Evolutionary conservation across 2,329 filamentous ascomycete genomes (phyloP), one percentile per base, ranked within the genome.

Genomic region (Acrocalymma vagum): DNA sequence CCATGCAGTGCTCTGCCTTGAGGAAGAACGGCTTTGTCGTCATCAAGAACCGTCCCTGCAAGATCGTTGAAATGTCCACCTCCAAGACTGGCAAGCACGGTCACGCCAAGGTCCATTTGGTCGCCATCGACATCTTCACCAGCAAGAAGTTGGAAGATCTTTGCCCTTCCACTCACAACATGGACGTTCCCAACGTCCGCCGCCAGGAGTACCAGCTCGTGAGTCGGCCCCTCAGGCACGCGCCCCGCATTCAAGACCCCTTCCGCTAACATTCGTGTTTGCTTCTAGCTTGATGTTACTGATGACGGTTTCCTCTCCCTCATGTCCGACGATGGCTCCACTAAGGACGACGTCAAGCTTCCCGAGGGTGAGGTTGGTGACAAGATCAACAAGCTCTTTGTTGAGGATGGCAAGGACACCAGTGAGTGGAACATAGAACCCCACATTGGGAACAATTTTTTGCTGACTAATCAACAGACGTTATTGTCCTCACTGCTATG

Each of bases 71-170:
- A 73, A 99, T 99, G 95, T 96, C 91, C 65, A 99, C 94, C 82
- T 99, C 94, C 77, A 99, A 99, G 92, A 99, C 94, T 64, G 94
- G 94, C 80, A 99, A 99, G 90, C 94, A 99, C 88, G 94, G 94
- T 78, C 95, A 99, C 89, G 94, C 94, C 80, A 99, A 99, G 87
- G 94, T 99, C 76, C 93, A 99, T 81, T 81, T 99, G 68, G 88
- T 96, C 71, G 94, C 91, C 73, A 85, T 95, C 75, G 94, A 99
- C 77, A 97, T 99, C 82, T 99, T 99, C 87, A 99, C 92, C 60
- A 83, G 83, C 85, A 99, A 96, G 90, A 99, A 99, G 87, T 84
- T 96, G 62, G 94, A 99, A 83, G 95, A 99, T 81, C 86, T 99
- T 54, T 96, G 87, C 78, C 94, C 94, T 65, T 99, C 94, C 73